Percentiles rank a stretch among this genome's conserved stretches.
These are phyloP conservation scores for Camellia granthamiana DNA, from an alignment of 148 eudicot genomes.

Conservation along the genomic window DNA sequence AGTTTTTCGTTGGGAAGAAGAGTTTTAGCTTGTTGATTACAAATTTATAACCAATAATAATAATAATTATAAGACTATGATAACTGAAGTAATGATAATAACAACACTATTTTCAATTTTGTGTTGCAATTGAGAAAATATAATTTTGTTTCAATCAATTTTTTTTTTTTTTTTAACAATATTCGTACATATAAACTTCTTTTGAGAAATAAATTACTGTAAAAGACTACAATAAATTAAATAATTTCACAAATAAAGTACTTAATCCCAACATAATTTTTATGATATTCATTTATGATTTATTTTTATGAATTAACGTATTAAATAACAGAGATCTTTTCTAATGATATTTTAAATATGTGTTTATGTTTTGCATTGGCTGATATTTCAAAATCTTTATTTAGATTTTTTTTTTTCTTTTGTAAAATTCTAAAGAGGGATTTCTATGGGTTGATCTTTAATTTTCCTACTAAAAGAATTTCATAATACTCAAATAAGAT, in stretches of 20 bases:
- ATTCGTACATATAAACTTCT: background rate
- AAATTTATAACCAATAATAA: background rate
- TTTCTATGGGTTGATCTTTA: no score
- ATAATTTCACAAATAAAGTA: background rate
- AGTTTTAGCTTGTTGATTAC: background rate
- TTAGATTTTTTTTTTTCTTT: no score
- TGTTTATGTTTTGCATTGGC: no score
- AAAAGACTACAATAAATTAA: background rate
- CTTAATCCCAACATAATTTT: background rate
- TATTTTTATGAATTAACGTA: no score
- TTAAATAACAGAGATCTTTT: background rate
- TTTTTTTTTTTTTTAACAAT: background rate
- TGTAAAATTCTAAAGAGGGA: no score
- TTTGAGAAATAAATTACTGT: background rate
- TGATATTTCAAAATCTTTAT: no score
- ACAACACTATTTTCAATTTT: background rate
- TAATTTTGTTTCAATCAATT: background rate
- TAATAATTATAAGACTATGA: background rate
- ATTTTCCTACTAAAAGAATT: no score
- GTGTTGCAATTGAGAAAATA: background rate
- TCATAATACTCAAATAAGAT: no score
- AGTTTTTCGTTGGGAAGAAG: no score
- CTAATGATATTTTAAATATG: background rate
- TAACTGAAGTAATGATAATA: background rate
- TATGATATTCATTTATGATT: background rate